These are phyloP conservation scores for Nothophoma quercina DNA, from an alignment of 2,329 filamentous ascomycete genomes.

Conservation along the genomic window DNA sequence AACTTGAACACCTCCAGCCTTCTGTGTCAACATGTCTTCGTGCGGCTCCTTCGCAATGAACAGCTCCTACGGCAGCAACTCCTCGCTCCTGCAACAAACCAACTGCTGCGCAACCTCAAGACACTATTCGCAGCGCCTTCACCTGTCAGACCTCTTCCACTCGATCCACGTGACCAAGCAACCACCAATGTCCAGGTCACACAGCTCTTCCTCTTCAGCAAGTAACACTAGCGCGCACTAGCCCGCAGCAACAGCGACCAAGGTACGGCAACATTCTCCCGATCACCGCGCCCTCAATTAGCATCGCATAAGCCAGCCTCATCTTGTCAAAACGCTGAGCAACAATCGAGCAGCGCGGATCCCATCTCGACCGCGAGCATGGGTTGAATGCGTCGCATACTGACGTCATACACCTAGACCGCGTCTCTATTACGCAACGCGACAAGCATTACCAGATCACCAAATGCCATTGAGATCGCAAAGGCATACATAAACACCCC, in stretches of 20 bases:
- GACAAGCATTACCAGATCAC: constrained; percentile 4
- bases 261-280: not conserved
- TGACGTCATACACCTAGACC: constrained; percentile 18
- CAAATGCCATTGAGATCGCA: constrained; percentile 1
- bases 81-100: constrained; percentile 18
- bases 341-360: not conserved
- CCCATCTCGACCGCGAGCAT: not conserved
- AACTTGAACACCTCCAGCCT: not conserved
- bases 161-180: constrained; percentile 2
- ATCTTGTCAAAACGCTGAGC: not conserved
- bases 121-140: constrained; percentile 22
- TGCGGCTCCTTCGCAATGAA: constrained; percentile 21
- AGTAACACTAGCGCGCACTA: constrained; percentile 4
- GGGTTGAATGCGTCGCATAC: constrained; percentile 3
- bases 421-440: constrained; percentile 6
- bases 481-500: not conserved
- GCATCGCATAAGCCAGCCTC: constrained; percentile 2
- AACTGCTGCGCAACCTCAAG: constrained; percentile 11
- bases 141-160: constrained; percentile 14
- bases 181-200: not conserved
- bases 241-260: constrained; percentile 17
- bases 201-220: not conserved
- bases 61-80: constrained; percentile 22
- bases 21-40: constrained; percentile 10
- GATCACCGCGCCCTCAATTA: not conserved